Base-by-base conservation (phyloP, 2,329 filamentous ascomycete species). In the Microsporum audouinii region DNA sequence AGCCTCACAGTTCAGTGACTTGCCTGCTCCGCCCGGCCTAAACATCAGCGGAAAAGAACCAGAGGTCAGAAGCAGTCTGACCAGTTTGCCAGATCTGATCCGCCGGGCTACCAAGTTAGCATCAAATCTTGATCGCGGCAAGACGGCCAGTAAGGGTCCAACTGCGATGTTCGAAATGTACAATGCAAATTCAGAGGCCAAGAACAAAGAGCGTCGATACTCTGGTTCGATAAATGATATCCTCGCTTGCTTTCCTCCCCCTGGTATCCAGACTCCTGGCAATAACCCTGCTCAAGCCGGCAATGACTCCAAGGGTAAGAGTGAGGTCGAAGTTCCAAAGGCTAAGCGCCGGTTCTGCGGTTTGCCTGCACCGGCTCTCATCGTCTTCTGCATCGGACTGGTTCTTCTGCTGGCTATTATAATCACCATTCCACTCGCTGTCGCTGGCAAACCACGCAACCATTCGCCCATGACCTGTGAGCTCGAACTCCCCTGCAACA, bases 41-140 rank as follows among this genome's bases (percentile, higher is more conserved):
- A 85, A 96, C 69, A 87, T 96, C 29, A 86, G 91, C 69, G 88
- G 88, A 2, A 83, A 85, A 65, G 85, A 87, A 58, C 88, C 89
- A 14, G 90, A 96, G 72, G 84, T 87, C 0, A 84, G 94, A 69
- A 91, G 90, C 2, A 96, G 91, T 71, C 79, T 96, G 65, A 97
- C 94, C 1, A 96, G 91, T 73, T 77, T 99, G 62, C 88, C 91
- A 0, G 94, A 97, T 71, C 77, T 99, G 63, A 97, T 99, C 66
- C 82, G 85, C 68, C 84, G 94, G 67, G 94, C 94, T 8, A 97
- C 92, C 0, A 85, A 84, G 65, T 78, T 97, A 41, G 92, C 91
- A 14, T 84, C 89, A 0, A 91, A 95, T 74, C 85, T 99, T 62
- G 92, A 97, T 68, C 86, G 86, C 65, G 92, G 92, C 10, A 86